Conservation (phyloP, 192 early-diverging fungal genomes). For the Gamsiella multidivaricata region DNA sequence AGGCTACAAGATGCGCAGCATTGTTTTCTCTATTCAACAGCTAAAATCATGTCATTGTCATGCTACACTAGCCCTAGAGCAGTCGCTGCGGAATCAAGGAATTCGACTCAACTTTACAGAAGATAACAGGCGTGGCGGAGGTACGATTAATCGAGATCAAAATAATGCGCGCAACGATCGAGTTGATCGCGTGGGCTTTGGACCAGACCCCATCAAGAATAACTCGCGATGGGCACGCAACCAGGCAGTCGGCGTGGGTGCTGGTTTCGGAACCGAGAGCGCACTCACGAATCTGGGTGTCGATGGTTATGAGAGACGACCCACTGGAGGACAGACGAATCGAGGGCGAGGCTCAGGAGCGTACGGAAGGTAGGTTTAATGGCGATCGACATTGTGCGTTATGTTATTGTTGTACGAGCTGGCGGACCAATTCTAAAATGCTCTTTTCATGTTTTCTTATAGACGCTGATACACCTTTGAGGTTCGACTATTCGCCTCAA, state of each 20-base stretch:
- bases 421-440: too few relatives aligned
- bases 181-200: slow-evolving; percentile 12
- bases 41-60: neutral
- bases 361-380: slow-evolving; percentile 29
- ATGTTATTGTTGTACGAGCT: too few relatives aligned
- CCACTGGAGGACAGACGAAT: slow-evolving; percentile 28
- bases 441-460: too few relatives aligned
- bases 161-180: slow-evolving; percentile 3
- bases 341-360: slow-evolving; percentile 32
- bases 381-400: too few relatives aligned
- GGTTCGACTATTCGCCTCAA: too few relatives aligned
- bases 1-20: neutral
- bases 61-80: slow-evolving; percentile 23
- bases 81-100: slow-evolving; percentile 45
- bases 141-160: neutral
- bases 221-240: slow-evolving; percentile 48
- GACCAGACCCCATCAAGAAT: slow-evolving; percentile 19
- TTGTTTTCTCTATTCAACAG: neutral
- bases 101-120: slow-evolving; percentile 44
- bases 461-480: too few relatives aligned
- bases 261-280: slow-evolving; percentile 51
- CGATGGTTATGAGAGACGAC: slow-evolving; percentile 47
- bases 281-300: slow-evolving; percentile 48
- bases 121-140: slow-evolving; percentile 31
- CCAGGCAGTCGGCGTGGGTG: slow-evolving; percentile 47